Conservation (phyloP, 106 monocot genomes). For the Posidonia australis region DNA sequence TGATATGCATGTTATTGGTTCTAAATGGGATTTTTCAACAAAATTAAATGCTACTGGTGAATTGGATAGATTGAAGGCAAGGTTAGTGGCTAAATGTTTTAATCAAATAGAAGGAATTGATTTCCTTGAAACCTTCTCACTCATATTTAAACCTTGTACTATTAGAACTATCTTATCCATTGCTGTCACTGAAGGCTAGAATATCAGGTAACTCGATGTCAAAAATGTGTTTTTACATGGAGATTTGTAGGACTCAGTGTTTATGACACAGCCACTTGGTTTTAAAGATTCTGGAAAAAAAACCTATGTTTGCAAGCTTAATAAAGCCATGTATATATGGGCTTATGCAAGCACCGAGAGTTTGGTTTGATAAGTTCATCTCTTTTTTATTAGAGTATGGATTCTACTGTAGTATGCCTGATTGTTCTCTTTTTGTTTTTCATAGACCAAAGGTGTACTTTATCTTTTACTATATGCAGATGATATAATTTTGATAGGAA, state of each 20-base stretch:
- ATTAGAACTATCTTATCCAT: background rate
- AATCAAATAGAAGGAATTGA: background rate
- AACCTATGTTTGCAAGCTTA: background rate
- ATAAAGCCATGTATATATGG: background rate
- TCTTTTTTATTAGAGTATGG: background rate
- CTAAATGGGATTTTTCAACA: background rate
- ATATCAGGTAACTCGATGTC: too few species aligned
- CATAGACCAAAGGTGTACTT: background rate
- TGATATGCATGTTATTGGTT: background rate
- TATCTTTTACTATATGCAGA: background rate
- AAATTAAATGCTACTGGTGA: background rate
- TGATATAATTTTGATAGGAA: background rate
- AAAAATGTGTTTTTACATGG: background rate
- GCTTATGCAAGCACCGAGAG: background rate
- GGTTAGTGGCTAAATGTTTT: background rate
- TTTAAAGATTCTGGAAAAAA: background rate
- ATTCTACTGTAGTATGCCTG: background rate
- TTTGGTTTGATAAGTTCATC: background rate
- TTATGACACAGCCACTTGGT: background rate
- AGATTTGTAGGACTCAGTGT: background rate
- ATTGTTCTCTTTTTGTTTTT: background rate
- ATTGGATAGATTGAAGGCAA: background rate
- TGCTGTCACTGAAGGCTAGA: background rate
- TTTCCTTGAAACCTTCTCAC: background rate
- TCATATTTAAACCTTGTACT: background rate